phyloP scores from a whole-genome alignment of 345 rosid genomes.

The Cardamine chenopodiifolia region DNA sequence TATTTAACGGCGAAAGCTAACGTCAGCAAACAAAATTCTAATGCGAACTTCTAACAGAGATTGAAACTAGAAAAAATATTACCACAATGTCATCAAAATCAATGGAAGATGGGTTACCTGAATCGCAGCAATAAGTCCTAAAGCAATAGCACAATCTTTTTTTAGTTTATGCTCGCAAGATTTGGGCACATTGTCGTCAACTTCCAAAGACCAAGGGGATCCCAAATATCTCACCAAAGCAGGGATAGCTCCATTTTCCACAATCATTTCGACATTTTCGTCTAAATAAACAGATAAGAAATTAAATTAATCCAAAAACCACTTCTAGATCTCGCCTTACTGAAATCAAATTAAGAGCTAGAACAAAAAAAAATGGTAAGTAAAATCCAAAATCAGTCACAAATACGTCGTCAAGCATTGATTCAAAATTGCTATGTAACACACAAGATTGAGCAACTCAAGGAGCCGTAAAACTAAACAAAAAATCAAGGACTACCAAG shows the following conservation, averaged over 20 bases:
- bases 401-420: not conserved
- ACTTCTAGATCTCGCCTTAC: not conserved
- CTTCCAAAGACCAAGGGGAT: constrained; percentile 28
- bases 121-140: constrained; percentile 69
- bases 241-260: constrained; percentile 67
- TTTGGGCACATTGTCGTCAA: constrained; percentile 9
- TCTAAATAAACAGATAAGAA: constrained; percentile 44
- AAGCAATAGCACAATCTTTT: constrained; percentile 60
- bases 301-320: not conserved
- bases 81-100: constrained; percentile 4
- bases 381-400: not conserved
- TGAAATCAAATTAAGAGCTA: not conserved
- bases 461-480: not conserved
- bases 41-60: not conserved
- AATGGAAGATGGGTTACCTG: constrained; percentile 39
- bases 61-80: not conserved
- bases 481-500: not conserved
- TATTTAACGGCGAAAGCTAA: constrained; percentile 34
- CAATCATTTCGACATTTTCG: constrained; percentile 55
- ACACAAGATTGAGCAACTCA: not conserved
- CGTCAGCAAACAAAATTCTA: constrained; percentile 8
- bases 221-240: constrained; percentile 57
- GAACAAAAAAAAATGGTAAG: not conserved
- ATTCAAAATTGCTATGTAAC: not conserved
- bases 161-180: constrained; percentile 56